phyloP scores from a whole-genome alignment of 257 asterid genomes.

The Thymus mandschuricus region DNA sequence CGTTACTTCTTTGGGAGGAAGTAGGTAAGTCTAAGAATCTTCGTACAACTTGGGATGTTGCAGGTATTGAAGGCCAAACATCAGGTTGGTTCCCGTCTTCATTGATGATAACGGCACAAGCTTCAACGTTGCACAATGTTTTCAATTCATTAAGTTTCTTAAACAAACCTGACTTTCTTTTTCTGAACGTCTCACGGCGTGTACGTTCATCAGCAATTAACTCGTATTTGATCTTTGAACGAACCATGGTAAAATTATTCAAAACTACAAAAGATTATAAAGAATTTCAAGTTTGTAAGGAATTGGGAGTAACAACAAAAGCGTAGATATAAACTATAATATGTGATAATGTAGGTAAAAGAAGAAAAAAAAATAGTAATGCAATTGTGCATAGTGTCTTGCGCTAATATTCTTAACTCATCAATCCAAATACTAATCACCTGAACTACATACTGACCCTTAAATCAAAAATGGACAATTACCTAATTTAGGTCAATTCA shows the following conservation, averaged over 20 bases:
- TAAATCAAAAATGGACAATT: background rate
- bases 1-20: conserved; percentile 35
- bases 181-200: conserved; percentile 50
- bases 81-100: conserved; percentile 43
- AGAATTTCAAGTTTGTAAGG: conserved; percentile 27
- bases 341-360: background rate
- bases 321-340: background rate
- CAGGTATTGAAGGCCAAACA: conserved; percentile 47
- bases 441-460: background rate
- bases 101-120: conserved; percentile 45
- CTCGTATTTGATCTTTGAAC: conserved; percentile 55
- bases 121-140: conserved; percentile 49
- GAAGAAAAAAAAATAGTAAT: no score
- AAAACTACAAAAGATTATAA: conserved; percentile 37
- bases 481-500: no score
- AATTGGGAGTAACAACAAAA: background rate
- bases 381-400: background rate
- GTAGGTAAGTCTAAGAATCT: conserved; percentile 43
- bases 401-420: conserved; percentile 1
- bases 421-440: background rate
- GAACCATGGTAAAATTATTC: conserved; percentile 48
- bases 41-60: conserved; percentile 37
- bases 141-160: conserved; percentile 53
- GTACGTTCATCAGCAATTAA: conserved; percentile 49
- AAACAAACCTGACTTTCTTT: conserved; percentile 47